These are phyloP conservation scores for Sphagnurus paluster DNA, from an alignment of 1,284 basidiomycete genomes.

Conservation along the genomic window DNA sequence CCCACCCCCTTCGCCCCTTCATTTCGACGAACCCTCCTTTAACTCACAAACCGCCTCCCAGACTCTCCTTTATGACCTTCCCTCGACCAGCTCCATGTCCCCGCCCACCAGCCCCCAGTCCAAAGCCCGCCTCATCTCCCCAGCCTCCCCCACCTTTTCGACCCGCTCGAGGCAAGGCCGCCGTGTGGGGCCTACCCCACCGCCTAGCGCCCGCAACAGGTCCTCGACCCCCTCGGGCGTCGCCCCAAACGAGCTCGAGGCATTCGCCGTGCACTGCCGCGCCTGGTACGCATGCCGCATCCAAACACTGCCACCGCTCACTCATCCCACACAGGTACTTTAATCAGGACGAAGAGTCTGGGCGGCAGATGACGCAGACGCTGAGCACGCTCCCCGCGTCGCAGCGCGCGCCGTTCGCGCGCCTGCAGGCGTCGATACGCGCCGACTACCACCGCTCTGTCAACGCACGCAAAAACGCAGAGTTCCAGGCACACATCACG, in stretches of 20 bases:
- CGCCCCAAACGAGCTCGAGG: constrained; percentile 62
- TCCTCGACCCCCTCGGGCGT: constrained; percentile 64
- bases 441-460: constrained; percentile 74
- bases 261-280: constrained; percentile 70
- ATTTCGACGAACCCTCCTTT: constrained; percentile 48
- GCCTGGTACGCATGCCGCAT: constrained; percentile 54
- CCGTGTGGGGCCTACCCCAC: constrained; percentile 54
- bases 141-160: constrained; percentile 59
- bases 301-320: constrained; percentile 2
- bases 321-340: constrained; percentile 58
- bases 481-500: constrained; percentile 74
- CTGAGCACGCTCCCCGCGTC: constrained; percentile 73
- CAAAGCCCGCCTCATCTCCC: constrained; percentile 42
- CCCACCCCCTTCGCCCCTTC: constrained; percentile 62
- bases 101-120: constrained; percentile 51
- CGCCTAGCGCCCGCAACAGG: constrained; percentile 54
- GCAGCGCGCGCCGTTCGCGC: constrained; percentile 74
- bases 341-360: constrained; percentile 71
- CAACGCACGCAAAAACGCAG: constrained; percentile 66
- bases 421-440: constrained; percentile 74
- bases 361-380: constrained; percentile 75
- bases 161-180: constrained; percentile 50
- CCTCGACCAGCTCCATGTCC: constrained; percentile 51
- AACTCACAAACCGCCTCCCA: constrained; percentile 45
- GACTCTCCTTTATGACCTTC: constrained; percentile 74